A percentile compares a stretch with the other conserved stretches of the same genome.
phyloP scores from a whole-genome alignment of 768 basidiomycete species.

The Suillus brevipes region DNA sequence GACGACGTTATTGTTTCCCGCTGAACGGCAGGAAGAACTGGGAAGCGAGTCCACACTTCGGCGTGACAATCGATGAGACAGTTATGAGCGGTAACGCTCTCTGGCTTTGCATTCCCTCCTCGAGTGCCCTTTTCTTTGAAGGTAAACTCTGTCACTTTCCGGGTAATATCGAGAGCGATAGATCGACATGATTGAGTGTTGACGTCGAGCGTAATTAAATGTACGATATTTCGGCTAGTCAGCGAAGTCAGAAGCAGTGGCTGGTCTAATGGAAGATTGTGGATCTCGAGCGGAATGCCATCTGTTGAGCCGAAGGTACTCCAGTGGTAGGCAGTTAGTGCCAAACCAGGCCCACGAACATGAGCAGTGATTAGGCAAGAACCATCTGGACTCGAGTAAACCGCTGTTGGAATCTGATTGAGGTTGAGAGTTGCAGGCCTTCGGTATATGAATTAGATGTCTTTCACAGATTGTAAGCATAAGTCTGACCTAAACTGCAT shows the following conservation, averaged over 20 bases:
- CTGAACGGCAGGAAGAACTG: constrained; percentile 53
- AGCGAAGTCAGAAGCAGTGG: constrained; percentile 45
- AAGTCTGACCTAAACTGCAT: constrained; percentile 52
- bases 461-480: background rate
- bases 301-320: constrained; percentile 52
- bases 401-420: constrained; percentile 30
- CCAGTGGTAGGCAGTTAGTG: constrained; percentile 52
- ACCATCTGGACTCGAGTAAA: constrained; percentile 54
- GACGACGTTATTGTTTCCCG: constrained; percentile 43
- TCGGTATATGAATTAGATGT: background rate
- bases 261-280: constrained; percentile 20
- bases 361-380: constrained; percentile 47
- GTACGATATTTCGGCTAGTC: constrained; percentile 39
- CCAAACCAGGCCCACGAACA: constrained; percentile 14
- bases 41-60: constrained; percentile 63
- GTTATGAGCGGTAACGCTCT: constrained; percentile 41
- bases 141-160: constrained; percentile 54
- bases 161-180: constrained; percentile 50
- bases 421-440: constrained; percentile 50
- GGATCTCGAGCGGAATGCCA: constrained; percentile 43
- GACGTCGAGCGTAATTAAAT: constrained; percentile 44
- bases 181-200: constrained; percentile 38
- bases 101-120: constrained; percentile 15
- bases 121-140: constrained; percentile 47
- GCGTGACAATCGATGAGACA: constrained; percentile 54